phyloP scores from a whole-genome alignment of 352 stramenopile species.

The Phytophthora brassicae region DNA sequence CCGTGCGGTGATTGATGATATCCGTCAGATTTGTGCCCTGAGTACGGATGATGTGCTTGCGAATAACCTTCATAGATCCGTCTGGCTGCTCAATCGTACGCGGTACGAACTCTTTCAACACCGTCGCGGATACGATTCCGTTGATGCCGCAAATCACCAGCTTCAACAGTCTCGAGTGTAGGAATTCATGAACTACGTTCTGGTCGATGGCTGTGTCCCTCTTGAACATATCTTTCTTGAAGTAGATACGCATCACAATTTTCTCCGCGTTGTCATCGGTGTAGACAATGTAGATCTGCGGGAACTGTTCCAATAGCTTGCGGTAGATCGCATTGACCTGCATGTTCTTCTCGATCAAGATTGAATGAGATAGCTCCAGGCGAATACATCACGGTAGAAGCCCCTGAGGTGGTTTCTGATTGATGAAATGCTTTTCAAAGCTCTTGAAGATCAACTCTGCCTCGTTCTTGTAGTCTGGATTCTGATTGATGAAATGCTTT shows the following conservation, averaged over 20 bases:
- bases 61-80: neutral
- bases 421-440: neutral
- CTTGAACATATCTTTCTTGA: neutral
- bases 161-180: neutral
- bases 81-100: neutral
- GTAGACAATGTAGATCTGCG: neutral
- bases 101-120: neutral
- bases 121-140: neutral
- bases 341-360: neutral
- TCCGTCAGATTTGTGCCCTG: neutral
- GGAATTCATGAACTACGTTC: neutral
- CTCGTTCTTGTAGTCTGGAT: neutral
- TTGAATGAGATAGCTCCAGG: neutral
- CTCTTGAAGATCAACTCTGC: neutral
- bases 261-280: neutral
- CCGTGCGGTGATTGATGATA: neutral
- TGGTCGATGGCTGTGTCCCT: neutral
- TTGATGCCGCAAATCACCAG: neutral
- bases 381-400: neutral
- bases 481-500: neutral
- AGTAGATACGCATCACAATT: neutral
- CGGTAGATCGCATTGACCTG: neutral
- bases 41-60: neutral
- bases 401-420: neutral
- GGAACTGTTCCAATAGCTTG: neutral